Percentiles rank a stretch among this genome's conserved stretches.
Conservation (phyloP, 2,329 filamentous ascomycete species). For the Clarireedia paspali region DNA sequence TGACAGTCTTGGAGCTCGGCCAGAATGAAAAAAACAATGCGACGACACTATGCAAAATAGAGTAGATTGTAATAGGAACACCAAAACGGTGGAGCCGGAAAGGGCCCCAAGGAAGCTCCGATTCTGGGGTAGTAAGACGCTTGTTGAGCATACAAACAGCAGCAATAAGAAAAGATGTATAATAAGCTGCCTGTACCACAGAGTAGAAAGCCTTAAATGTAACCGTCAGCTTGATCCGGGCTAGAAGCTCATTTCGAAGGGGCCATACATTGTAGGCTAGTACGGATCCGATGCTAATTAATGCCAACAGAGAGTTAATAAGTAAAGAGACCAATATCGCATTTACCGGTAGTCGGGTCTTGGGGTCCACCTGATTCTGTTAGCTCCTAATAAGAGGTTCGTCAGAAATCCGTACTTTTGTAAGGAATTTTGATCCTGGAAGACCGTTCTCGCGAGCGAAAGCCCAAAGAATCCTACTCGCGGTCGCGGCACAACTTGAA, state of each 20-base stretch:
- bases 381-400: too few relatives aligned
- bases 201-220: not conserved
- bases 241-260: too few relatives aligned
- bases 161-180: slow-evolving; percentile 3
- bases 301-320: not conserved
- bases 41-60: not conserved
- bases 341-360: slow-evolving; percentile 1
- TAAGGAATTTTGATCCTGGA: not conserved
- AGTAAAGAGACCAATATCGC: not conserved
- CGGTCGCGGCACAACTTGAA: not conserved
- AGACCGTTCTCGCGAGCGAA: not conserved
- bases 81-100: slow-evolving; percentile 2
- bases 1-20: not conserved
- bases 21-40: slow-evolving; percentile 6
- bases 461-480: slow-evolving; percentile 1
- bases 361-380: not conserved
- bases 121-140: not conserved
- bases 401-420: not conserved
- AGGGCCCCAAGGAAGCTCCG: slow-evolving; percentile 7
- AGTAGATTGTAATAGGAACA: slow-evolving; percentile 1
- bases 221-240: too few relatives aligned
- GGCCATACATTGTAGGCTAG: not conserved
- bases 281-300: not conserved
- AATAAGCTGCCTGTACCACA: slow-evolving; percentile 3
- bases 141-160: slow-evolving; percentile 4